Evolutionary conservation across 176 grass and related monocot species (phyloP), one percentile per base, ranked within the genome.

Genomic region (Canna indica): DNA sequence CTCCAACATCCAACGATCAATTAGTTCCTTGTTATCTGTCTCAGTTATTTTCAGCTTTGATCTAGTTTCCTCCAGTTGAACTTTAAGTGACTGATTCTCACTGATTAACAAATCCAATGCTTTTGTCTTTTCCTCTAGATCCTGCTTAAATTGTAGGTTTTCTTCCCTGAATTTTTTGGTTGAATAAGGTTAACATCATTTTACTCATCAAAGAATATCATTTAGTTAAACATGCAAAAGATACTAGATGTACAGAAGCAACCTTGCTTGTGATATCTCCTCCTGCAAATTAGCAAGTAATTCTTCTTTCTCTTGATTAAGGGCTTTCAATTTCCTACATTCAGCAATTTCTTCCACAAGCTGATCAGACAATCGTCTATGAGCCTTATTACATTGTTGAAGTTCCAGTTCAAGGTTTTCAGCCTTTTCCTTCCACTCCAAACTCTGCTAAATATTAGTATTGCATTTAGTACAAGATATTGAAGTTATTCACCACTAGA

Each of bases 391-490:
- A 78, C 82, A 90, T 36, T 99, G 89, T 39, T 99, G 86, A 73
- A 99, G 69, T 86, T 99, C 89, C 59, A 93, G 16, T 32, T 99
- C 86, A 17, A 83, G 72, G 17, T 85, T 85, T 73, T 99, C 94
- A 73, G 86, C 86, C 58, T 93, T 99, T 27, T 99, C 89, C 74
- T 99, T 99, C 89, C 90, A 99, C 61, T 93, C 86, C 68, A 86
- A 72, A 56, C 81, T 85, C 94, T 93, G 67, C 44, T 80, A 50
- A 41, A 79, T 54, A 18, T 47, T 36, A 44, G 41, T 4, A 7
- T n/a, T 18, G 20, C 50, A n/a, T 7, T n/a, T 54, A n/a, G 4
- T n/a, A 54, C 50, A 54, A 54, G 50, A 54, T 7, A 48, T n/a
- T n/a, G n/a, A n/a, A n/a, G n/a, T n/a, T n/a, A n/a, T n/a, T n/a